phyloP scores from a whole-genome alignment of 1,139 yeast species.

The Sugiyamaella neomexicana region DNA sequence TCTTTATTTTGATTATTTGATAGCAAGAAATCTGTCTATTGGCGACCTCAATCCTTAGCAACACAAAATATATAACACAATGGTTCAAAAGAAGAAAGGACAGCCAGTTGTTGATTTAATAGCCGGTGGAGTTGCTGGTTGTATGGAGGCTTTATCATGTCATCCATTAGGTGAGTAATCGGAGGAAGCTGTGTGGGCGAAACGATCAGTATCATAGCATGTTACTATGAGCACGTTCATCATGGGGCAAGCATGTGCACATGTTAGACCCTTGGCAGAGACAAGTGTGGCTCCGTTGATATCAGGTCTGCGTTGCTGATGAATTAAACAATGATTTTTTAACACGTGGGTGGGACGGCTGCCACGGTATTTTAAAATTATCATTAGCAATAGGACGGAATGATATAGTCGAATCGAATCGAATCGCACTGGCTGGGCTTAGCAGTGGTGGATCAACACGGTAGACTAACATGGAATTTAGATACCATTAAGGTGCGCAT shows the following conservation, averaged over 20 bases:
- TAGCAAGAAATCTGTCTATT: background rate
- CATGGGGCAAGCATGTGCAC: background rate
- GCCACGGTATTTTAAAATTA: too few relatives aligned
- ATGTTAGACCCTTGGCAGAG: too few relatives aligned
- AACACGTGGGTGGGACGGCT: too few relatives aligned
- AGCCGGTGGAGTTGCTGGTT: constrained; percentile 97
- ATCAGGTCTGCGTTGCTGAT: too few relatives aligned
- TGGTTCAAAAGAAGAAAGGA: constrained; percentile 35
- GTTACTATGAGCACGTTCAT: background rate
- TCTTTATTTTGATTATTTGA: too few relatives aligned
- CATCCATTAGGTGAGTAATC: constrained; percentile 61
- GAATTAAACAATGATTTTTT: too few relatives aligned
- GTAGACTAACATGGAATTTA: background rate
- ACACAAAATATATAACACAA: background rate
- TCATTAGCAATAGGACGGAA: too few relatives aligned
- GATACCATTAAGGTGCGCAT: constrained; percentile 91
- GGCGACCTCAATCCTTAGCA: background rate
- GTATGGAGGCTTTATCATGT: constrained; percentile 93
- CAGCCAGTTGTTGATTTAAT: constrained; percentile 71
- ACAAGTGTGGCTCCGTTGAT: too few relatives aligned
- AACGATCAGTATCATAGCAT: background rate
- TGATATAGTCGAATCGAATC: too few relatives aligned
- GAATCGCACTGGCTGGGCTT: too few relatives aligned
- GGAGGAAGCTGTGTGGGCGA: background rate
- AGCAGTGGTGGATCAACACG: background rate